These are phyloP conservation scores for Venturia asperata DNA, from an alignment of 2,329 filamentous ascomycete species.

Conservation along the genomic window DNA sequence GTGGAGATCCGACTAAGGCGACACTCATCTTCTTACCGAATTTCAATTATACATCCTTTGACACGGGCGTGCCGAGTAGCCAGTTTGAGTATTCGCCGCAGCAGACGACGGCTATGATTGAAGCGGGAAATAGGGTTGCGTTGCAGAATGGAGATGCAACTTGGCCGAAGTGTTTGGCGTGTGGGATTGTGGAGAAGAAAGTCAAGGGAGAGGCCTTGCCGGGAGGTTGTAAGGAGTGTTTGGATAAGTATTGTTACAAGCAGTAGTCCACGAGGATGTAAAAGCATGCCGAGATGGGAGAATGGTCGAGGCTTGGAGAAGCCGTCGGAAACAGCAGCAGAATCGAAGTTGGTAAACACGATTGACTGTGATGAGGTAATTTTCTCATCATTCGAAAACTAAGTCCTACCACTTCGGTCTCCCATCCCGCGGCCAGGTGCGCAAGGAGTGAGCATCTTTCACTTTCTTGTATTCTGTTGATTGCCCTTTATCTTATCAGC, in stretches of 20 bases:
- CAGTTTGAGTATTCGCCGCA: slow-evolving; percentile 33
- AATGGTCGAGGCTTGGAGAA: too few relatives aligned
- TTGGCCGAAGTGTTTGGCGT: slow-evolving; percentile 39
- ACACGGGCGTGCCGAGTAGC: slow-evolving; percentile 29
- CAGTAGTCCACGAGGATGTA: background rate
- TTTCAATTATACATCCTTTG: slow-evolving; percentile 29
- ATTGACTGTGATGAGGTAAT: too few relatives aligned
- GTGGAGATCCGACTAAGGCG: slow-evolving; percentile 34
- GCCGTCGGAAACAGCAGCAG: too few relatives aligned
- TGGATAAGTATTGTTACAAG: slow-evolving; percentile 34
- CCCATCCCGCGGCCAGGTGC: too few relatives aligned
- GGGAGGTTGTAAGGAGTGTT: slow-evolving; percentile 34
- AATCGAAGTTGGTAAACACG: too few relatives aligned
- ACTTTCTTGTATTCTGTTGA: too few relatives aligned
- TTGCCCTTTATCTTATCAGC: too few relatives aligned
- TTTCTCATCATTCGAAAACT: too few relatives aligned
- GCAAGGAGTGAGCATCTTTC: too few relatives aligned
- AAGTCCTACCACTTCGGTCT: too few relatives aligned
- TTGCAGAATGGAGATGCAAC: slow-evolving; percentile 31
- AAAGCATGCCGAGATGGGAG: too few relatives aligned
- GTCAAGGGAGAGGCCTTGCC: slow-evolving; percentile 28
- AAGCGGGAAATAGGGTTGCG: slow-evolving; percentile 36
- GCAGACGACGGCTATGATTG: slow-evolving; percentile 35
- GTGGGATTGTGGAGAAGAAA: slow-evolving; percentile 34
- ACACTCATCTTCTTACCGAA: slow-evolving; percentile 42